A percentile compares a stretch with the other conserved stretches of the same genome.
These are phyloP conservation scores for Ziziphus jujuba DNA, from an alignment of 306 rosid genomes.

Conservation along the genomic window DNA sequence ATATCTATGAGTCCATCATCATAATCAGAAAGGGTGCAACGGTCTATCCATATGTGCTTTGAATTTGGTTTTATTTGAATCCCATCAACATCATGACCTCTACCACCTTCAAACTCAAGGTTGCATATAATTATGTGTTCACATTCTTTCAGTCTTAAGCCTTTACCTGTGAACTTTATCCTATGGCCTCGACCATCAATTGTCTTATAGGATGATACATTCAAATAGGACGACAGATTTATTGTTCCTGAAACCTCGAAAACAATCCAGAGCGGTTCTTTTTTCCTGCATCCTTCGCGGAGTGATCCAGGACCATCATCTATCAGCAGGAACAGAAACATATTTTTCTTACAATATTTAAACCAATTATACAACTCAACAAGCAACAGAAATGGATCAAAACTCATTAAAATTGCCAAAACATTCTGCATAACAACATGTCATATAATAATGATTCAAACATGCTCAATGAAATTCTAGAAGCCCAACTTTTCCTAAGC, in stretches of 20 bases:
- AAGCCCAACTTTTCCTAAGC: background rate
- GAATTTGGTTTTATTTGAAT: constrained; percentile 43
- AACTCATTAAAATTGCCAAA: background rate
- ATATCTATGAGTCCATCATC: constrained; percentile 43
- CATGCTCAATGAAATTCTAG: background rate
- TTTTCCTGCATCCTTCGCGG: constrained; percentile 64
- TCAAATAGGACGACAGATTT: constrained; percentile 30
- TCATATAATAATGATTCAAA: background rate
- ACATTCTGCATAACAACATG: background rate
- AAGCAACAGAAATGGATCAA: background rate
- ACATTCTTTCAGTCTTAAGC: constrained; percentile 43
- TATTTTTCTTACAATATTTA: background rate
- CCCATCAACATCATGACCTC: constrained; percentile 45
- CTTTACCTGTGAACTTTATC: constrained; percentile 36
- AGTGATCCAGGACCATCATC: constrained; percentile 86
- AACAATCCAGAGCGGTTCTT: constrained; percentile 73
- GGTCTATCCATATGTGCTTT: constrained; percentile 42
- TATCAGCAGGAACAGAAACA: constrained; percentile 18
- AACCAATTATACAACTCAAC: background rate
- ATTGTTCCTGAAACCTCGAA: constrained; percentile 65
- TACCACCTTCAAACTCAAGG: constrained; percentile 41
- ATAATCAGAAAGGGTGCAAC: constrained; percentile 41
- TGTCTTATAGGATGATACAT: constrained; percentile 37
- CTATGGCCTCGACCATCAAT: constrained; percentile 39
- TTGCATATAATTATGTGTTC: constrained; percentile 39